A percentile compares a stretch with the other conserved stretches of the same genome.
Evolutionary conservation across 257 asterid genomes (phyloP).

Genomic region (Solanum chiquidenum): DNA sequence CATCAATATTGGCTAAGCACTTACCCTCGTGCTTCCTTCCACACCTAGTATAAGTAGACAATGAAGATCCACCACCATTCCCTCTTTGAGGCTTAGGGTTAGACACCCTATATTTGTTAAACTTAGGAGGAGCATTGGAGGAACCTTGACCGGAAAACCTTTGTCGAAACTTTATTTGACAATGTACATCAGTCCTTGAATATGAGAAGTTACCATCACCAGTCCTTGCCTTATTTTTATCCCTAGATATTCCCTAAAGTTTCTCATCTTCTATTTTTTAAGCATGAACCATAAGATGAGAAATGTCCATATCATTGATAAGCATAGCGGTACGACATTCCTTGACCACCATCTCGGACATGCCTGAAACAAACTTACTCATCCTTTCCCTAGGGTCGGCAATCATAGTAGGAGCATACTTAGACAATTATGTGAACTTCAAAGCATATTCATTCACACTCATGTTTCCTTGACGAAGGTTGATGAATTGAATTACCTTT

Average conservation of each 20-base stretch:
- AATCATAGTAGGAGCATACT: background rate
- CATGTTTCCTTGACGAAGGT: too few relatives aligned
- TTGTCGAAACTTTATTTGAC: too few relatives aligned
- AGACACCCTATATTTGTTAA: background rate
- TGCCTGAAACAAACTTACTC: background rate
- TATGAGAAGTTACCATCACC: background rate
- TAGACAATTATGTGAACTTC: background rate
- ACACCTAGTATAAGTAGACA: background rate
- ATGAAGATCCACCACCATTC: background rate
- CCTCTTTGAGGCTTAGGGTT: background rate
- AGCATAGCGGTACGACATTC: background rate
- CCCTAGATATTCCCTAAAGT: background rate
- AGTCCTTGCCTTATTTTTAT: background rate
- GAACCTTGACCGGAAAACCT: background rate
- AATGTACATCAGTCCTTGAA: background rate
- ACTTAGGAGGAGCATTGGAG: background rate
- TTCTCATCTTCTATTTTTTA: background rate
- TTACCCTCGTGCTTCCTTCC: background rate
- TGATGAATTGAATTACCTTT: too few relatives aligned
- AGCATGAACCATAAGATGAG: background rate
- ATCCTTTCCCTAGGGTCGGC: background rate
- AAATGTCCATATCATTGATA: background rate
- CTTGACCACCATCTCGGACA: background rate
- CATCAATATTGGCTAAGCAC: background rate
- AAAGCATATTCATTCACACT: too few relatives aligned